Conservation (phyloP, 352 stramenopile species). For the Albugo candida region DNA sequence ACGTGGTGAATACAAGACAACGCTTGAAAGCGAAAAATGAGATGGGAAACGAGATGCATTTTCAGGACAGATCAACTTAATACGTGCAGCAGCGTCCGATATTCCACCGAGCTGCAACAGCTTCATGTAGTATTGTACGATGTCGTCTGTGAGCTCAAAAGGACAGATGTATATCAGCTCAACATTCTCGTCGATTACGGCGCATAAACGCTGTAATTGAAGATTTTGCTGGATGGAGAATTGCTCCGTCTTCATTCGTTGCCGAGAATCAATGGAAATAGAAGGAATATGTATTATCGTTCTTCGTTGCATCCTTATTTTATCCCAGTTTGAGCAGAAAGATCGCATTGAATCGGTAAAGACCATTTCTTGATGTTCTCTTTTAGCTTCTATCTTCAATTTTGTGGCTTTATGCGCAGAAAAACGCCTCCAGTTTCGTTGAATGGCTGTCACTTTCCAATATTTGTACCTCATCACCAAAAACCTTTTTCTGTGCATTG, state of each 20-base stretch:
- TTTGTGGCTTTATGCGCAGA: slow-evolving; percentile 21
- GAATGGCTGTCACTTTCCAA: slow-evolving; percentile 30
- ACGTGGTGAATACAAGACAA: slow-evolving; percentile 70
- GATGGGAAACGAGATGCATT: slow-evolving; percentile 55
- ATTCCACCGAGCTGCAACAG: slow-evolving; percentile 65
- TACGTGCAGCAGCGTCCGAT: slow-evolving; percentile 24
- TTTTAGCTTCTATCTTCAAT: slow-evolving; percentile 15
- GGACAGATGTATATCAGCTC: slow-evolving; percentile 78
- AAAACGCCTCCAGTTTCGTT: slow-evolving; percentile 36
- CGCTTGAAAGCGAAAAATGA: slow-evolving; percentile 62
- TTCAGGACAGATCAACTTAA: slow-evolving; percentile 74
- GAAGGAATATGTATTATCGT: slow-evolving; percentile 72
- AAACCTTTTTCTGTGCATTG: slow-evolving; percentile 21
- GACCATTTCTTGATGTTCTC: slow-evolving; percentile 15
- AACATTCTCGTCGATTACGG: slow-evolving; percentile 44
- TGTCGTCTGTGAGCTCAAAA: slow-evolving; percentile 52
- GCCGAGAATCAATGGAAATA: slow-evolving; percentile 46
- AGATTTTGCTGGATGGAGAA: slow-evolving; percentile 66
- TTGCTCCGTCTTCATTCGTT: slow-evolving; percentile 39
- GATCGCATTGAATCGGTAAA: slow-evolving; percentile 29
- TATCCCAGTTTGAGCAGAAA: slow-evolving; percentile 28
- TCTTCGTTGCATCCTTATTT: slow-evolving; percentile 24
- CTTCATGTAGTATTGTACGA: slow-evolving; percentile 70
- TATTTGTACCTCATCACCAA: slow-evolving; percentile 17
- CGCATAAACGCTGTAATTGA: slow-evolving; percentile 56